These are phyloP conservation scores for Globisporangium heterothallicum DNA, from an alignment of 352 stramenopile species.

Conservation along the genomic window DNA sequence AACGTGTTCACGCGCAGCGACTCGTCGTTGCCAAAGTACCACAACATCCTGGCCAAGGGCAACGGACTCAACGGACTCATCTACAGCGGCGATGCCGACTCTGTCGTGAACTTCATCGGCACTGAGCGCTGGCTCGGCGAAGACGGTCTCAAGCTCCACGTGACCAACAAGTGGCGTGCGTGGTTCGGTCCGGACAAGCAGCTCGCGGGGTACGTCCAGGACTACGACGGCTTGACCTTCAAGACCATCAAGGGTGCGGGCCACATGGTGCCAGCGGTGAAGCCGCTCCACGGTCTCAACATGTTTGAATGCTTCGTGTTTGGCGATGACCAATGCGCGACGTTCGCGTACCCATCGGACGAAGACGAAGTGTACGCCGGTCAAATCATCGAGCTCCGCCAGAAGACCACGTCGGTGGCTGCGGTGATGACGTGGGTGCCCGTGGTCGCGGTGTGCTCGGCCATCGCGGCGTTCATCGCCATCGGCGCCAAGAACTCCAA, in stretches of 20 bases:
- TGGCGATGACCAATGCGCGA: conserved; percentile 41
- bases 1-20: conserved; percentile 51
- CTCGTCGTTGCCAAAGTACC: conserved; percentile 61
- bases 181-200: conserved; percentile 79
- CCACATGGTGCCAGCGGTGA: conserved; percentile 84
- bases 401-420: conserved; percentile 1
- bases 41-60: conserved; percentile 39
- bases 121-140: conserved; percentile 86
- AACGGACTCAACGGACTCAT: conserved; percentile 51
- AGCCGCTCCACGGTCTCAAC: conserved; percentile 66
- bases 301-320: conserved; percentile 85
- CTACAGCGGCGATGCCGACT: conserved; percentile 77
- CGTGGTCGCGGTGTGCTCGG: conserved; percentile 21
- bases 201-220: conserved; percentile 83
- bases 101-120: conserved; percentile 79
- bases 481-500: conserved; percentile 37
- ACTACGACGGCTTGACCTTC: conserved; percentile 85
- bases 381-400: conserved; percentile 8
- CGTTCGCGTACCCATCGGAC: conserved; percentile 63
- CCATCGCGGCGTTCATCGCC: conserved; percentile 24
- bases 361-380: conserved; percentile 56
- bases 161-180: conserved; percentile 55
- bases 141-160: conserved; percentile 58
- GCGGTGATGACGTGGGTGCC: conserved; percentile 22
- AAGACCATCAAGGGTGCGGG: conserved; percentile 90